Base-by-base conservation (phyloP, 2,329 filamentous ascomycete genomes). In the Fusarium sp. region DNA sequence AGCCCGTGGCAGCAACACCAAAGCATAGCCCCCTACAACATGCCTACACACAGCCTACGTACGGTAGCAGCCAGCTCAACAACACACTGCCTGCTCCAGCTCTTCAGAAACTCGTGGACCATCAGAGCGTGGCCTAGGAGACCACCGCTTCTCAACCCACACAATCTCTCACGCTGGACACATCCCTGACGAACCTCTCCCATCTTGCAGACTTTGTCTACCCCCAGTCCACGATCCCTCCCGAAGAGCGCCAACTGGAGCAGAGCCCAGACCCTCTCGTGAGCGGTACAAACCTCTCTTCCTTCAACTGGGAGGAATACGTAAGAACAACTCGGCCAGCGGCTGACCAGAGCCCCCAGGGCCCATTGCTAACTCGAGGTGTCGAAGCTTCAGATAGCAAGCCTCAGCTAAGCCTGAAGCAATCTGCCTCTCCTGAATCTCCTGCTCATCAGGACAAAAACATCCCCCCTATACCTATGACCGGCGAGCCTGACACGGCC, bases 41-140 rank as follows among this genome's bases (percentile, higher is more conserved):
- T 2, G 19, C 39, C 4, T 22, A 40, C 7, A 3, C n/a, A 10
- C 61, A 53, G 7, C 4, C 10, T 29, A 34, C 48, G 2, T 32
- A 28, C 9, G 12, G n/a, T 12, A 3, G 11, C 31, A 25, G 38
- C 6, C 32, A 45, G 4, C 2, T 13, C 9, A 42, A 29, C 32
- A 38, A 13, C 2, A 28, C 19, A 0, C 6, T 46, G 2, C 45
- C 46, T 2, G 22, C 43, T 6, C 31, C 41, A 24, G 36, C 32
- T 13, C 32, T 26, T 2, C 43, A 53, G 7, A 32, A 53, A 15
- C 13, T 38, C 2, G 32, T 47, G 7, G 26, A 22, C 7, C 39
- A 11, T 29, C 61, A 52, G 44, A 35, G 35, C 44, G 52, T 52
- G 28, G 52, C 34, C n/a, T 65, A 62, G 61, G 28, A 62, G 26